Conservation (phyloP, 805 yeast species). For the Lachancea mirantina region DNA sequence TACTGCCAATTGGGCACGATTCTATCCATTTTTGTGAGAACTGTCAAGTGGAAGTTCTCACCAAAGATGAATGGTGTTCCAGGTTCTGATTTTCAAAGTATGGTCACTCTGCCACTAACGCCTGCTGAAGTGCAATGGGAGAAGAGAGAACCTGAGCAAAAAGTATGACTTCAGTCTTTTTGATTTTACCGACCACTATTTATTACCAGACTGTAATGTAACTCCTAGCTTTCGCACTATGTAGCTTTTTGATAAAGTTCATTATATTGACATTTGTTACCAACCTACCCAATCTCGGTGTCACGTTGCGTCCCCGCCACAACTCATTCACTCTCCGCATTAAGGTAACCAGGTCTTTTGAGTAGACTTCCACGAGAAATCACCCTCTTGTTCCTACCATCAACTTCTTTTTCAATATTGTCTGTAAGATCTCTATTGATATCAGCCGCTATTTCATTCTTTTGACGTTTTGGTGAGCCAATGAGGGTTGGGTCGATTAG, state of each 20-base stretch:
- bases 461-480: neutral
- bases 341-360: conserved; percentile 6
- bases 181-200: neutral
- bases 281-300: neutral
- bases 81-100: conserved; percentile 69
- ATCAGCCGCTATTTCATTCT: neutral
- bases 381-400: neutral
- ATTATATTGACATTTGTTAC: conserved; percentile 1
- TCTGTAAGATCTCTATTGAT: conserved; percentile 3
- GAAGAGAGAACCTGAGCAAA: conserved; percentile 41
- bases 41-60: conserved; percentile 68
- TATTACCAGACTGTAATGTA: neutral
- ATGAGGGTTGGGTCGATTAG: too few relatives aligned
- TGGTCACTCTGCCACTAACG: conserved; percentile 84
- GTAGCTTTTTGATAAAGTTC: neutral
- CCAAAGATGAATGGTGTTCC: conserved; percentile 48
- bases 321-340: conserved; percentile 1
- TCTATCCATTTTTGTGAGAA: conserved; percentile 64
- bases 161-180: conserved; percentile 9
- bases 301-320: neutral
- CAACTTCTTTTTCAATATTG: conserved; percentile 6
- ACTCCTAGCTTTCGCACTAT: too few relatives aligned
- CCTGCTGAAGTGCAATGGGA: conserved; percentile 73
- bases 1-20: conserved; percentile 86
- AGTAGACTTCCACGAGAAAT: neutral